phyloP scores from a whole-genome alignment of 2,329 filamentous ascomycete species.

The Hypocreales sp. region DNA sequence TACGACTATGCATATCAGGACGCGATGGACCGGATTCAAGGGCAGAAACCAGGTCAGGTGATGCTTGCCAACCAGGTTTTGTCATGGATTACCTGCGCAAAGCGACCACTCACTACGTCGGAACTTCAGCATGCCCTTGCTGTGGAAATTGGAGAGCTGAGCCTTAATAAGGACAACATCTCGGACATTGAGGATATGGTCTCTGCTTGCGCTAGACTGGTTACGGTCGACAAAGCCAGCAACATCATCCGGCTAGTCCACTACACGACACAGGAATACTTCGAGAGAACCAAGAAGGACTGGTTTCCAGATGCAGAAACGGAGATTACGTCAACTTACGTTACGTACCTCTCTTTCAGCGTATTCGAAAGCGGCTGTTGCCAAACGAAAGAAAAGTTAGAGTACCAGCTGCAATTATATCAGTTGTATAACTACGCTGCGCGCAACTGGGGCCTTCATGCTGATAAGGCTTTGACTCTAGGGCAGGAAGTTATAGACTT shows the following conservation, averaged over 20 bases:
- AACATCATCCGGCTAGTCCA: constrained; percentile 24
- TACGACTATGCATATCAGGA: constrained; percentile 23
- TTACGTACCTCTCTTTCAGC: constrained; percentile 20
- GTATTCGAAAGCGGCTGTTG: constrained; percentile 8
- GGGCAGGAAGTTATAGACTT: no score
- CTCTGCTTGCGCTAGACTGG: constrained; percentile 23
- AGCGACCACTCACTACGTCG: not conserved
- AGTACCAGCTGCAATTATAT: no score
- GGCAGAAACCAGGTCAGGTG: no score
- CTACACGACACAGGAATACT: constrained; percentile 29
- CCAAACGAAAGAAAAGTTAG: no score
- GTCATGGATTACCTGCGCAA: constrained; percentile 1
- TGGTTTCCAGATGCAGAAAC: constrained; percentile 17
- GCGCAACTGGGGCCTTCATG: no score
- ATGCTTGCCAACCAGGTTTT: constrained; percentile 25
- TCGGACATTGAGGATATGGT: constrained; percentile 16
- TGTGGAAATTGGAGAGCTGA: constrained; percentile 10
- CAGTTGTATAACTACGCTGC: no score
- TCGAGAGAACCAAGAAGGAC: constrained; percentile 11
- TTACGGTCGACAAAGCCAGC: constrained; percentile 22
- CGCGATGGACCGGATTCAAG: constrained; percentile 25
- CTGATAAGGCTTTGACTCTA: no score
- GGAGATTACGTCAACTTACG: constrained; percentile 14
- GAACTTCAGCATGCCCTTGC: constrained; percentile 22
- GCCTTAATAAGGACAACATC: constrained; percentile 20